Conservation (phyloP, 2,329 filamentous ascomycete species). For the Fusarium napiforme region DNA sequence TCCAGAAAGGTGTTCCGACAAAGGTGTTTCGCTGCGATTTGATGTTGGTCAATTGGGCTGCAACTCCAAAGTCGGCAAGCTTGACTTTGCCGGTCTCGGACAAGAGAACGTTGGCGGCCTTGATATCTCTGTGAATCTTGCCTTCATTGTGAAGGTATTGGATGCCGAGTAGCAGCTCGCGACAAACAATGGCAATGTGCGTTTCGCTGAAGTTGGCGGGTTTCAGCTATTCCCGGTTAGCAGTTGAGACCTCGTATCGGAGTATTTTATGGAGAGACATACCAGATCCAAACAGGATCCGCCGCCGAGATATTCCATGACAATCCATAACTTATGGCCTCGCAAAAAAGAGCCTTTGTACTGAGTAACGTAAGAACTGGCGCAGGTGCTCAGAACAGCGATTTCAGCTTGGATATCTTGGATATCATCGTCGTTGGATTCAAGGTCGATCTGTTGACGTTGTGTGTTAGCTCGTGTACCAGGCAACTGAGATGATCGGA, state of each 20-base stretch:
- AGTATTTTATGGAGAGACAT: constrained; percentile 46
- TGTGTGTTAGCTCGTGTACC: constrained; percentile 24
- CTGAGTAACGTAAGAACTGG: constrained; percentile 91
- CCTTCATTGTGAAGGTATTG: constrained; percentile 94
- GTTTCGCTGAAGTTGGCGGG: constrained; percentile 87
- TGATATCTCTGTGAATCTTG: constrained; percentile 97
- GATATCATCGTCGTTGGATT: constrained; percentile 98
- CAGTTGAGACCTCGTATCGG: constrained; percentile 1
- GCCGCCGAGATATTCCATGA: constrained; percentile 97
- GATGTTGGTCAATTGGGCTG: constrained; percentile 95
- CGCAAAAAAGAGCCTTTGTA: constrained; percentile 97
- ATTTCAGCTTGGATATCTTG: constrained; percentile 99
- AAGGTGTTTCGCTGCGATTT: constrained; percentile 98
- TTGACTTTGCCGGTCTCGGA: constrained; percentile 92
- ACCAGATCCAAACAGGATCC: constrained; percentile 95
- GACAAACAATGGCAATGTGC: constrained; percentile 94
- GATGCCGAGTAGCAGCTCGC: constrained; percentile 87
- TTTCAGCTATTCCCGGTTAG: constrained; percentile 73
- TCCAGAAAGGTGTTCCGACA: constrained; percentile 97
- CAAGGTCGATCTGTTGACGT: constrained; percentile 86
- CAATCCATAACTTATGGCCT: constrained; percentile 97
- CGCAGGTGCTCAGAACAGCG: constrained; percentile 92
- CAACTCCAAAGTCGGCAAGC: constrained; percentile 96
- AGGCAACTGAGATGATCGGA: constrained; percentile 33
- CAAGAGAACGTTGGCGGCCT: constrained; percentile 95